Evolutionary conservation across 1,284 basidiomycete species (phyloP), one percentile per base, ranked within the genome.

Genomic region (Pisolithus thermaeus): DNA sequence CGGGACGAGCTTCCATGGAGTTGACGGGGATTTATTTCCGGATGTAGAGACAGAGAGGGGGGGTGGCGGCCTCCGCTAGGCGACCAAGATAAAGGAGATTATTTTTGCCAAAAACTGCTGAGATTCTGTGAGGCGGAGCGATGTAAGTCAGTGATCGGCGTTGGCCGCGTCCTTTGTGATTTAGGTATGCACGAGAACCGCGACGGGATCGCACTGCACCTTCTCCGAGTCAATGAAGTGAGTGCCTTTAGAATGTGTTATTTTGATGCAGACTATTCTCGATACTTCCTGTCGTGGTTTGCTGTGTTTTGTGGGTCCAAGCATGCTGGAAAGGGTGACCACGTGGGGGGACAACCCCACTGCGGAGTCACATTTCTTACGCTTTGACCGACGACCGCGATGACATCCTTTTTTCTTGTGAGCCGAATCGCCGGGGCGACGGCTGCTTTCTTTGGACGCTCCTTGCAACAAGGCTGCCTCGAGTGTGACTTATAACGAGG

Each of bases 401-500:
- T 22, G 38, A 36, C 35, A 37, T 40, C 38, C 35, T 49, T 52
- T 56, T 52, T 48, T 53, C 44, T 56, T 40, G 50, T 35, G 50
- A 51, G 57, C 65, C 64, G 49, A 57, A 40, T 11, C 46, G 27
- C 14, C 22, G 65, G 66, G 14, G 43, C 43, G 44, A 22, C 35
- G 41, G 18, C 44, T 28, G 45, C 53, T 47, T 50, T 55, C 59
- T 61, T 48, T 38, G 60, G 43, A 14, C 52, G 20, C 46, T 55
- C 56, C 51, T 27, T 58, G 67, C 65, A 64, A 65, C 62, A 62
- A 66, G 64, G 64, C 65, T 42, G 65, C 64, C 64, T 66, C 64
- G 60, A 66, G 44, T 46, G 64, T 66, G 64, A 66, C 52, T 53
- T 41, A 11, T 56, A 49, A 63, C 66, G 57, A 68, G 67, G 64